phyloP scores from a whole-genome alignment of 1,284 basidiomycete species.

The Golubevia sp. region DNA sequence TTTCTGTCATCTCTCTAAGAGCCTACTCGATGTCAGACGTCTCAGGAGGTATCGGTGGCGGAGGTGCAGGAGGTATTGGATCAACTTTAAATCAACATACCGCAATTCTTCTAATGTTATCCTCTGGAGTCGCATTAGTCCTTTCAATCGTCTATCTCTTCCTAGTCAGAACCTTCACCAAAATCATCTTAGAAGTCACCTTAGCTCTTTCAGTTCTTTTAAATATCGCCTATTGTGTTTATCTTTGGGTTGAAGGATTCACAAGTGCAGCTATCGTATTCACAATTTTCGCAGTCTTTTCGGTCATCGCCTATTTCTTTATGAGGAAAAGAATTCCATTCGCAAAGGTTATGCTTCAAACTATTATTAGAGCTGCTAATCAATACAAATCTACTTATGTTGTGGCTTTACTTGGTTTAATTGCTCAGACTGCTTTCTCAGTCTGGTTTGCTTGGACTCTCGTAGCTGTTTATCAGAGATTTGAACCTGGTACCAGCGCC shows the following conservation, averaged over 20 bases:
- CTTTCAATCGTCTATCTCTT: constrained; percentile 66
- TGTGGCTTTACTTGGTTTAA: constrained; percentile 29
- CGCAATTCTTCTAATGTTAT: constrained; percentile 73
- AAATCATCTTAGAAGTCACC: constrained; percentile 61
- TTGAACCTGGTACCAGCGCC: constrained; percentile 30
- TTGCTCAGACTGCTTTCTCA: constrained; percentile 39
- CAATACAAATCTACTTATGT: constrained; percentile 43
- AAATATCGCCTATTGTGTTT: constrained; percentile 29
- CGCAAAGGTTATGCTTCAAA: constrained; percentile 40
- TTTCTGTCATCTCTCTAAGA: constrained; percentile 43
- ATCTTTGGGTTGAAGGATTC: constrained; percentile 3
- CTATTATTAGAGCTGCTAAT: constrained; percentile 40
- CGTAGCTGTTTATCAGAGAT: constrained; percentile 44
- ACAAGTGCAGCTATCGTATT: constrained; percentile 33
- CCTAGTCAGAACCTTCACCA: constrained; percentile 76
- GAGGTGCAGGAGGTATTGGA: constrained; percentile 70
- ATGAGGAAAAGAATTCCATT: constrained; percentile 47
- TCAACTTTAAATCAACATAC: constrained; percentile 73
- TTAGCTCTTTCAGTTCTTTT: constrained; percentile 32
- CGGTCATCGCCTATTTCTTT: constrained; percentile 46
- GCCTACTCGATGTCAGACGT: constrained; percentile 22
- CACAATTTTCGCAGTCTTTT: constrained; percentile 50
- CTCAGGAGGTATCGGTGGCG: constrained; percentile 21
- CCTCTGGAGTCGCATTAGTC: constrained; percentile 70
- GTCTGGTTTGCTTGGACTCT: constrained; percentile 46